Base-by-base conservation (phyloP, 1,139 yeast species). In the Saccharomyces pastorianus region DNA sequence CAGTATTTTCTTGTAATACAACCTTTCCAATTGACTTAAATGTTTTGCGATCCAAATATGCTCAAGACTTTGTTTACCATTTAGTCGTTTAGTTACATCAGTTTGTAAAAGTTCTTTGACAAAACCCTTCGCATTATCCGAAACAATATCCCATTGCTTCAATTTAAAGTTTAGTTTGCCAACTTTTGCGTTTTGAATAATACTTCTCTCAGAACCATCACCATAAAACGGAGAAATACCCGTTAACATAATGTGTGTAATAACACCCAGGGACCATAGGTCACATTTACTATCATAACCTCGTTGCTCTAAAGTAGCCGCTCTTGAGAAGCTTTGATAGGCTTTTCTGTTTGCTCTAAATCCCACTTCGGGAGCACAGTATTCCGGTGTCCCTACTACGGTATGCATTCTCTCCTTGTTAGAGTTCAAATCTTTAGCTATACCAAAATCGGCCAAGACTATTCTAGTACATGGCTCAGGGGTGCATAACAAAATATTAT, bases 401-500 rank as follows among this genome's bases (percentile, higher is more conserved):
- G 85, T 77, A 28, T 82, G 84, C 56, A 91, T 75, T 59, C 83
- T 78, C 59, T 88, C 91, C 61, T 82, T 78, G 5, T 69, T 69
- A 20, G 75, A 70, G 56, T 77, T 76, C 60, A 90, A 72, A 57
- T 81, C 77, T 68, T 87, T 88, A 46, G 96, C 96, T 63, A 90
- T 88, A 47, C 97, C 97, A 71, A 90, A 90, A 72, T 90, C 97
- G 0, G 96, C 96, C 60, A 90, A 75, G 3, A 89, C 96, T 31
- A 90, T 76, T 51, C 79, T 80, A 7, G 95, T 84, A 57, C 84
- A 76, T 17, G 71, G 73, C 9, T 74, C 78, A 11, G 61, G 57
- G 7, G 61, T 58, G 29, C 67, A 49, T 68, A 87, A 89, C 51
- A 90, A 76, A 51, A 90, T 76, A 70, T 90, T 90, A 67, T 90